Conservation (phyloP, 176 grass and related monocot species). For the Triticum monococcum region DNA sequence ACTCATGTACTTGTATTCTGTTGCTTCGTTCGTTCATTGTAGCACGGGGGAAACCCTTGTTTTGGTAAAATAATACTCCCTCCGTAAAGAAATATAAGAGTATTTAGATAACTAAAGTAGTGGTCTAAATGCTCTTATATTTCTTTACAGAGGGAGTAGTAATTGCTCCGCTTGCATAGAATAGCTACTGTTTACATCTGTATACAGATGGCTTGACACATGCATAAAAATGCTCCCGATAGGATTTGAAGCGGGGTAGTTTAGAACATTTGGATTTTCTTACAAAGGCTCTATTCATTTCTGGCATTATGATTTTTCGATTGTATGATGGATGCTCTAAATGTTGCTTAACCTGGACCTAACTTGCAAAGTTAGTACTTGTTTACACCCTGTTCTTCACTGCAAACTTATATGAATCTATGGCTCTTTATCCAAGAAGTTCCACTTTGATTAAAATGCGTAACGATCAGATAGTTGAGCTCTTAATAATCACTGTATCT, state of each 20-base stretch:
- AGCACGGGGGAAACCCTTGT: no score
- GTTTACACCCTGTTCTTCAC: not conserved
- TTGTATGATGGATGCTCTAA: no score
- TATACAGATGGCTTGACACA: not conserved
- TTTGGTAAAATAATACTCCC: no score
- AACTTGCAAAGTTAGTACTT: no score
- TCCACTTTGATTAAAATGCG: not conserved
- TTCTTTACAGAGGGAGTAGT: no score
- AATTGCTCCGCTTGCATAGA: not conserved
- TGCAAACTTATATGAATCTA: not conserved
- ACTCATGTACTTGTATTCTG: no score
- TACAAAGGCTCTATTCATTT: not conserved
- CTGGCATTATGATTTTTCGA: not conserved
- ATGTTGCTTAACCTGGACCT: no score
- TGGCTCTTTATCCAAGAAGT: no score
- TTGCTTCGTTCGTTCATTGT: no score
- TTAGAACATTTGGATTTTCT: not conserved
- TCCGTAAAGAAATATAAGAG: no score
- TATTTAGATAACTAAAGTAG: no score
- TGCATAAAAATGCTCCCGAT: not conserved
- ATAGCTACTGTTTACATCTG: not conserved
- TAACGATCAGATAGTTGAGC: not conserved
- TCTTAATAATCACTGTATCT: not conserved
- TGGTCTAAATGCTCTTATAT: no score
- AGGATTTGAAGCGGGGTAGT: not conserved